Evolutionary conservation across 306 rosid species (phyloP).

Genomic region (Pterocarpus macrocarpus): DNA sequence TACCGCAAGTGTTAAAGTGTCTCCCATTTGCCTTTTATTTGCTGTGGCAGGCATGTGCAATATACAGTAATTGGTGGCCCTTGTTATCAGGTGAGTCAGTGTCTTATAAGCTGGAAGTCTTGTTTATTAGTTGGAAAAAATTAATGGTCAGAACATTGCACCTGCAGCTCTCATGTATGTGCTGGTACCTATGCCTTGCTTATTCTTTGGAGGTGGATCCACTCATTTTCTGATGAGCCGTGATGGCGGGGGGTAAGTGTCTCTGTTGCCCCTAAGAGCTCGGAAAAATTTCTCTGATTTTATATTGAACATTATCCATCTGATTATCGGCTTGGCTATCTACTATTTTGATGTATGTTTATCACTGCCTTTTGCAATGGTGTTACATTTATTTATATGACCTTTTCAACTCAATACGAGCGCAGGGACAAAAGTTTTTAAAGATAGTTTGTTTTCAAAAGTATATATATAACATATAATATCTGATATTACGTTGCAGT

Average conservation of each 20-base stretch:
- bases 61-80: constrained; percentile 99
- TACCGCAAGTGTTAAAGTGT: constrained; percentile 25
- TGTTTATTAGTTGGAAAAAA: constrained; percentile 3
- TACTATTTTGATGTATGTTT: constrained; percentile 33
- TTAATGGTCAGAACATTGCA: constrained; percentile 26
- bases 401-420: constrained; percentile 14
- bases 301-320: neutral
- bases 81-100: constrained; percentile 81
- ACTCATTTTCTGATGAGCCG: constrained; percentile 82
- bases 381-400: constrained; percentile 12
- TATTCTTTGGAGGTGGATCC: constrained; percentile 96
- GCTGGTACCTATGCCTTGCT: constrained; percentile 92
- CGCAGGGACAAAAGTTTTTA: neutral
- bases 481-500: constrained; percentile 56
- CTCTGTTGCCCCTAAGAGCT: constrained; percentile 21
- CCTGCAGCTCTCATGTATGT: constrained; percentile 96
- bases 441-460: neutral
- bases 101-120: constrained; percentile 31
- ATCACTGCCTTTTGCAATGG: neutral
- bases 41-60: constrained; percentile 84
- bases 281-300: constrained; percentile 32
- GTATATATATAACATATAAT: neutral
- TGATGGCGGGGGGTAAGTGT: constrained; percentile 66
- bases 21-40: constrained; percentile 32
- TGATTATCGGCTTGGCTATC: constrained; percentile 1